Base-by-base conservation (phyloP, 2,329 filamentous ascomycete genomes). In the Periglandula ipomoeae region DNA sequence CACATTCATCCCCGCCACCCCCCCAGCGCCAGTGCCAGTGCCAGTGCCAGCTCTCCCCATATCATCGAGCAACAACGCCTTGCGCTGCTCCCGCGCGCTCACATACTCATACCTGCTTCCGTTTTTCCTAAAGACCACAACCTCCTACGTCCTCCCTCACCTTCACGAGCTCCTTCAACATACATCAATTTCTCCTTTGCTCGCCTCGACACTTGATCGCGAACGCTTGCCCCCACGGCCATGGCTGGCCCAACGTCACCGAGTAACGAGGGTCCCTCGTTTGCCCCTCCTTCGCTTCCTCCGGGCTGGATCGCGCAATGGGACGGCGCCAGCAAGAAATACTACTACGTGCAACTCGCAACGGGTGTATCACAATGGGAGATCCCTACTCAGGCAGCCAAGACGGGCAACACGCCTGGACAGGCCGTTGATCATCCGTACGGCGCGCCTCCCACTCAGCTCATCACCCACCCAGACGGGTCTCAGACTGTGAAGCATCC, bases 301-400 rank as follows among this genome's bases (percentile, higher is more conserved):
- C 67, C 78, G 11, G 81, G 81, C 59, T 85, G 81, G 81, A 84
- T 84, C 59, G 79, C 81, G 50, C 81, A 85, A 67, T 85, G 81
- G 81, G 81, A 85, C 60, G 76, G 74, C 53, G 61, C 72, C 49
- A 79, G 73, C 63, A 76, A 72, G 63, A 83, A 83, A 63, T 85
- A 84, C 63, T 85, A 85, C 65, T 85, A 79, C 62, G 84, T 87
- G 45, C 82, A 87, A 65, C 76, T 87, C 48, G 82, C 81, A 47
- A 87, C 83, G 7, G 84, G 84, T 43, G 73, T 79, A 34, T 85
- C 83, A 53, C 83, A 87, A 65, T 87, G 84, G 84, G 83, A 87
- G n/a, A 74, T 77, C 27, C 84, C 84, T 27, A 86, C 79, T 13
- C 72, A 79, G 50, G 74, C 82, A 44, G 82, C 78, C 7, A 80